A percentile compares a stretch with the other conserved stretches of the same genome.
phyloP scores from a whole-genome alignment of 805 yeast genomes.

The Cyberlindnera mississippiensis region DNA sequence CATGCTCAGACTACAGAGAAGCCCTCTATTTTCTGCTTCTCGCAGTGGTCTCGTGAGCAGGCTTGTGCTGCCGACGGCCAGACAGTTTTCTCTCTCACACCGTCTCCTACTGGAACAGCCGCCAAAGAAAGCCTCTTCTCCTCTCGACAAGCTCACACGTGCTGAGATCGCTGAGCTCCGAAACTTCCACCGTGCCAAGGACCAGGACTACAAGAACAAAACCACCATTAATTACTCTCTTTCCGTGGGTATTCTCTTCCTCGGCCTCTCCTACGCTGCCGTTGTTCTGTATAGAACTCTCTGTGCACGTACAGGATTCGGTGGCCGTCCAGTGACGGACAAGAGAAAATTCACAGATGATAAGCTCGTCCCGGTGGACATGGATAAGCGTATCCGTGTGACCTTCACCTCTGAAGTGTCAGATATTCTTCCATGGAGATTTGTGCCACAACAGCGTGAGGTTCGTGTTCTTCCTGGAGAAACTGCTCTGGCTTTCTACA shows the following conservation, averaged over 20 bases:
- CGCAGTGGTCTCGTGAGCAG: too few species aligned
- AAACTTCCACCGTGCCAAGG: conserved; percentile 18
- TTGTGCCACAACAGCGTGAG: conserved; percentile 90
- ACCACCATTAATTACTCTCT: conserved; percentile 64
- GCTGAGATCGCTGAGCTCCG: conserved; percentile 24
- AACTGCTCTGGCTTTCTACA: conserved; percentile 93
- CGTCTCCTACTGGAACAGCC: conserved; percentile 7
- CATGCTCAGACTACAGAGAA: too few species aligned
- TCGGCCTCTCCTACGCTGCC: conserved; percentile 81
- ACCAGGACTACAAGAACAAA: conserved; percentile 19
- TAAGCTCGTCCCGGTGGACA: conserved; percentile 81
- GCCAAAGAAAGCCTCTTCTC: conserved; percentile 7
- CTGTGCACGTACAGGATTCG: conserved; percentile 94
- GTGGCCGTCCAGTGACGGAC: conserved; percentile 93
- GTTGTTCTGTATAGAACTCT: conserved; percentile 90
- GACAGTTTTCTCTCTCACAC: conserved; percentile 1
- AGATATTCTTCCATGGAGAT: conserved; percentile 89
- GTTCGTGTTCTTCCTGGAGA: conserved; percentile 94
- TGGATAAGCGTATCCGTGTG: conserved; percentile 75
- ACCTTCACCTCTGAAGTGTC: conserved; percentile 91
- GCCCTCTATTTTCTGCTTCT: too few species aligned
- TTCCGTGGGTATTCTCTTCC: conserved; percentile 64
- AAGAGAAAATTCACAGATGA: conserved; percentile 76
- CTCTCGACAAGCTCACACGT: conserved; percentile 22
- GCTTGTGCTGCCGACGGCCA: not conserved